Conservation (phyloP, 2,329 filamentous ascomycete species). For the Alternaria alternata region DNA sequence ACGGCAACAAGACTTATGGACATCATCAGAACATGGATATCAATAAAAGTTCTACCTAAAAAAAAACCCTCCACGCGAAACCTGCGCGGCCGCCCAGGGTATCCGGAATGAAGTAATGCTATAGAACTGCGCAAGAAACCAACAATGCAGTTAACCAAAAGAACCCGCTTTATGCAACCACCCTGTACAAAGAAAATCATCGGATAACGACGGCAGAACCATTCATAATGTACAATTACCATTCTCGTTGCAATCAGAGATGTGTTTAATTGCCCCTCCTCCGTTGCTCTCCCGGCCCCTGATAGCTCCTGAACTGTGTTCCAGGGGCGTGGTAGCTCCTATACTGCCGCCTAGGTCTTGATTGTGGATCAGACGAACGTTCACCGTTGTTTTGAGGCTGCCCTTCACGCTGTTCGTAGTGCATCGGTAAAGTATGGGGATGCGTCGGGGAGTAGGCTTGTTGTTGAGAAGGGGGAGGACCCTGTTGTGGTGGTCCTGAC, state of each 20-base stretch:
- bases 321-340: constrained; percentile 45
- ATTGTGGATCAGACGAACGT: constrained; percentile 30
- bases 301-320: constrained; percentile 46
- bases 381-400: constrained; percentile 17
- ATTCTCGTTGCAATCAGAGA: background rate
- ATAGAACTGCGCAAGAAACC: background rate
- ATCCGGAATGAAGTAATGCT: background rate
- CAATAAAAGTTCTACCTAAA: background rate
- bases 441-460: constrained; percentile 33
- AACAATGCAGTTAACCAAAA: background rate
- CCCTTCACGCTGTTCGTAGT: constrained; percentile 33
- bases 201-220: background rate
- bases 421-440: constrained; percentile 23
- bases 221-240: background rate
- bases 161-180: background rate
- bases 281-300: constrained; percentile 38
- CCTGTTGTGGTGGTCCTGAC: background rate
- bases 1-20: background rate
- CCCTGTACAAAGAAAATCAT: background rate
- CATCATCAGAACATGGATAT: background rate
- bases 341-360: constrained; percentile 41
- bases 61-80: background rate
- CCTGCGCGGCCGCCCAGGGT: background rate
- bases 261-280: constrained; percentile 31
- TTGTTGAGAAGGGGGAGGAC: constrained; percentile 9